Conservation (phyloP, 2,329 filamentous ascomycete genomes). For the Beauveria varroae region DNA sequence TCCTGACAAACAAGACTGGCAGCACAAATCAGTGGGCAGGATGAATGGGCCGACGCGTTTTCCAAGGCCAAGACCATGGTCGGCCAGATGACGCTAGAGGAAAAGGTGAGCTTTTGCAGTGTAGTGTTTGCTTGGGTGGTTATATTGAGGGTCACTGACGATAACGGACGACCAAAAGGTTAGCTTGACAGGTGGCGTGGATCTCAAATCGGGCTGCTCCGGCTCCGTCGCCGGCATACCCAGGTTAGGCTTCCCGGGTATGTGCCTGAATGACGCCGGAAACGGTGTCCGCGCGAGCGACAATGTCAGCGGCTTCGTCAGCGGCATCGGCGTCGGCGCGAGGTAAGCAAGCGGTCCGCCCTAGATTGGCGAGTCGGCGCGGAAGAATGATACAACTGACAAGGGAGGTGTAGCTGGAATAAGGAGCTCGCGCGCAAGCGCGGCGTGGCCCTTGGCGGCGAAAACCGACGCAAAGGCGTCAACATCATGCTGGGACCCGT, state of each 20-base stretch:
- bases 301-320: constrained; percentile 39
- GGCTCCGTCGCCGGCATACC: constrained; percentile 39
- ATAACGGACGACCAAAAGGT: not conserved
- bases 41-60: constrained; percentile 51
- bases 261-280: constrained; percentile 42
- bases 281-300: constrained; percentile 42
- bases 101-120: constrained; percentile 37
- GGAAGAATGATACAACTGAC: constrained; percentile 40
- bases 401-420: constrained; percentile 41
- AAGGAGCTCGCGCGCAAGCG: constrained; percentile 26
- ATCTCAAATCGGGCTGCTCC: constrained; percentile 42
- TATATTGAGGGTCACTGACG: not conserved
- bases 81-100: constrained; percentile 55
- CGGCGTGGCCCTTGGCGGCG: constrained; percentile 6
- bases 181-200: constrained; percentile 42
- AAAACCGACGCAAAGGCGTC: constrained; percentile 26
- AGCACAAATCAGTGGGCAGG: constrained; percentile 26
- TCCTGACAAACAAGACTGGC: not conserved
- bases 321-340: constrained; percentile 39
- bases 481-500: constrained; percentile 65
- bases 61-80: constrained; percentile 49
- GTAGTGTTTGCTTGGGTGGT: not conserved
- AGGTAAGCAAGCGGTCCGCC: constrained; percentile 35
- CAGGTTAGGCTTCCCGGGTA: constrained; percentile 35
- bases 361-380: constrained; percentile 23